These are phyloP conservation scores for Boletus reticuloceps DNA, from an alignment of 768 basidiomycete genomes.

Conservation along the genomic window DNA sequence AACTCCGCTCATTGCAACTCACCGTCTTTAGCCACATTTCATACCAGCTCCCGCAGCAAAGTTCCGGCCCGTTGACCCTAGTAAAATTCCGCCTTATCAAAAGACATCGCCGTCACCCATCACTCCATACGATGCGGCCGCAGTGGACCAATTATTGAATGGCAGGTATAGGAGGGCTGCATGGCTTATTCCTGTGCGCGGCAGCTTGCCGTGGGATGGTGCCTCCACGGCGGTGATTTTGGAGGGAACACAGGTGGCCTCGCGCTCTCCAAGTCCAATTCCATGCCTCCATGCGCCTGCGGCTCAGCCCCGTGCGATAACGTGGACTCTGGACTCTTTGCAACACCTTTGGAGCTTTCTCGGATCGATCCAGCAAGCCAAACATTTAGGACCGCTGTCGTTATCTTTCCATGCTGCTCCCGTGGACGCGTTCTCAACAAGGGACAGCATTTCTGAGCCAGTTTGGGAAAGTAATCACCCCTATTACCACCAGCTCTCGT, in stretches of 20 bases:
- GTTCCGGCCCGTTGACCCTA: slow-evolving; percentile 17
- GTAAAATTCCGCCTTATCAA: slow-evolving; percentile 30
- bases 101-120: slow-evolving; percentile 38
- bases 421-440: slow-evolving; percentile 4
- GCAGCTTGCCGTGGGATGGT: slow-evolving; percentile 46
- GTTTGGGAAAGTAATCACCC: slow-evolving; percentile 27
- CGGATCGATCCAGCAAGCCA: slow-evolving; percentile 35
- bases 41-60: slow-evolving; percentile 14
- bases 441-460: slow-evolving; percentile 15
- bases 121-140: slow-evolving; percentile 34
- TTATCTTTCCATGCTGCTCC: slow-evolving; percentile 45
- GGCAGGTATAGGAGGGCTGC: slow-evolving; percentile 41
- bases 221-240: slow-evolving; percentile 44
- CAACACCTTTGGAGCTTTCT: slow-evolving; percentile 52
- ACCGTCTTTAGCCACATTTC: slow-evolving; percentile 25
- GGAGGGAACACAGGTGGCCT: slow-evolving; percentile 22
- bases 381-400: slow-evolving; percentile 44
- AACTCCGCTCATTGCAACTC: slow-evolving; percentile 3
- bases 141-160: slow-evolving; percentile 25
- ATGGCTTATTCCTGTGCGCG: slow-evolving; percentile 61
- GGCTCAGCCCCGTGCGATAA: slow-evolving; percentile 30
- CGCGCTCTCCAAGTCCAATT: slow-evolving; percentile 15
- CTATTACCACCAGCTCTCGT: slow-evolving; percentile 16
- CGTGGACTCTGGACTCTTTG: slow-evolving; percentile 47
- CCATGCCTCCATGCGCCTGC: slow-evolving; percentile 17